Evolutionary conservation across 2,329 filamentous ascomycete genomes (phyloP).

Genomic region (Penicillium corylophilum): DNA sequence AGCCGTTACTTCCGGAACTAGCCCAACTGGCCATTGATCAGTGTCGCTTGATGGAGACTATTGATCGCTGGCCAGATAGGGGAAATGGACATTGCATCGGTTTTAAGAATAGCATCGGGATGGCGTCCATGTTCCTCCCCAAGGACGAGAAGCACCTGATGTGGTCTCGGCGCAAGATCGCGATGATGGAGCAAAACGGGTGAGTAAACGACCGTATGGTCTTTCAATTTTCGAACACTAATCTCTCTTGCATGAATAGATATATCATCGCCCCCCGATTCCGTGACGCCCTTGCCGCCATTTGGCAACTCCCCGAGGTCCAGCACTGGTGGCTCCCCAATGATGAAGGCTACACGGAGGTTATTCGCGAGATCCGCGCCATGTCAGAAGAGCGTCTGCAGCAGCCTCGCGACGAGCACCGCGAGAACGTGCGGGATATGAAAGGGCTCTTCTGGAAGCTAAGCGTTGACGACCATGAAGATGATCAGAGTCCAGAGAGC

Average conservation of each 20-base stretch:
- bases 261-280: conserved; percentile 79
- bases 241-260: conserved; percentile 48
- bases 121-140: conserved; percentile 77
- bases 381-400: conserved; percentile 77
- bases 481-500: conserved; percentile 28
- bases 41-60: conserved; percentile 75
- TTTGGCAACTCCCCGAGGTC: conserved; percentile 71
- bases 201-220: conserved; percentile 47
- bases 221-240: background rate
- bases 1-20: conserved; percentile 55
- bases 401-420: conserved; percentile 50
- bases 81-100: conserved; percentile 70
- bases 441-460: conserved; percentile 69
- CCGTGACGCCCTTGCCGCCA: conserved; percentile 70
- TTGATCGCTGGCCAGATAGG: conserved; percentile 69
- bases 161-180: conserved; percentile 80
- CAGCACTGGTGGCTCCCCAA: conserved; percentile 88
- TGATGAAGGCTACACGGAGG: conserved; percentile 69
- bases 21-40: conserved; percentile 64
- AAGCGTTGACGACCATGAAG: conserved; percentile 50
- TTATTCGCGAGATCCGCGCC: conserved; percentile 73
- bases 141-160: conserved; percentile 68
- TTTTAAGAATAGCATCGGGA: conserved; percentile 72
- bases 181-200: conserved; percentile 75
- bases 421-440: conserved; percentile 70